Percentiles rank a stretch among this genome's conserved stretches.
These are phyloP conservation scores for Aspergillus sp. DNA, from an alignment of 2,329 filamentous ascomycete species.

Conservation along the genomic window DNA sequence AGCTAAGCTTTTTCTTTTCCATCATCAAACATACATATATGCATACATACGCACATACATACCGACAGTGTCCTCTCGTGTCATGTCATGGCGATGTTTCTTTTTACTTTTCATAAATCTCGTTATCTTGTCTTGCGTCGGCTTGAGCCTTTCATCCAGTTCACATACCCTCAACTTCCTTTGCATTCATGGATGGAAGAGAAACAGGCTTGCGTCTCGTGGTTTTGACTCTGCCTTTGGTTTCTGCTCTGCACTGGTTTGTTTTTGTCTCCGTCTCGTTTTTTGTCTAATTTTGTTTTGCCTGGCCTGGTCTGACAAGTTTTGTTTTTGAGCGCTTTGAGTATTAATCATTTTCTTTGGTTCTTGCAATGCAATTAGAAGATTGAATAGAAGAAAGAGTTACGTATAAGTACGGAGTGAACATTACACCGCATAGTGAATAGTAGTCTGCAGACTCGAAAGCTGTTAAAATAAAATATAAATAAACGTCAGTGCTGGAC, in stretches of 20 bases:
- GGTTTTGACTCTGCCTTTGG: neutral
- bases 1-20: neutral
- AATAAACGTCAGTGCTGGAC: too few species aligned
- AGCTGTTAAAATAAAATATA: too few species aligned
- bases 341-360: neutral
- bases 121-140: slow-evolving; percentile 1
- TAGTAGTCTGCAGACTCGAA: too few species aligned
- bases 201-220: neutral
- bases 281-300: neutral
- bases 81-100: slow-evolving; percentile 1
- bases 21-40: too few species aligned
- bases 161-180: slow-evolving; percentile 1
- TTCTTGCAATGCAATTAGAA: neutral
- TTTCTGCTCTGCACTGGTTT: neutral
- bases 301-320: neutral
- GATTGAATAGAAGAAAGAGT: neutral
- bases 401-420: neutral
- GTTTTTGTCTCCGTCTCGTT: neutral
- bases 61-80: neutral
- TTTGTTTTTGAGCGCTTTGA: too few species aligned
- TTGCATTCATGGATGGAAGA: slow-evolving; percentile 10
- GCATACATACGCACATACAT: too few species aligned
- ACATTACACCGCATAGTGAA: too few species aligned
- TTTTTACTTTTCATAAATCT: slow-evolving; percentile 2
- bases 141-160: neutral